A percentile compares a stretch with the other conserved stretches of the same genome.
phyloP scores from a whole-genome alignment of 2,329 filamentous ascomycete genomes.

The Grosmannia penicillata region DNA sequence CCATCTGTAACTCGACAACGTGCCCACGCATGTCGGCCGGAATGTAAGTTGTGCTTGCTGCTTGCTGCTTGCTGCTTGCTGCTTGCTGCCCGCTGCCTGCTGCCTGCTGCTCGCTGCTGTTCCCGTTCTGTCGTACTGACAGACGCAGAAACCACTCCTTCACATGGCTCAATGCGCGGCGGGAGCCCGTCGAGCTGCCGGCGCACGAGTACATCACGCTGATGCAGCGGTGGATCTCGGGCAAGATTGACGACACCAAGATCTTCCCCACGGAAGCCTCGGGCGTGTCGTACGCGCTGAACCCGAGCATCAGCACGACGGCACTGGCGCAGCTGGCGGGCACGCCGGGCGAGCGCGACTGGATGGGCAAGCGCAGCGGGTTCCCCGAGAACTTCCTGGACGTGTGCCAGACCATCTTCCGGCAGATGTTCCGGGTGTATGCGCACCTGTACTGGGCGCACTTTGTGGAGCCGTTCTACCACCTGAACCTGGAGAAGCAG shows the following conservation, averaged over 20 bases:
- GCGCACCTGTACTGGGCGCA: conserved; percentile 97
- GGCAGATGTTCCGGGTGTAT: conserved; percentile 98
- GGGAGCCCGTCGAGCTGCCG: conserved; percentile 80
- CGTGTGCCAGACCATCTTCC: conserved; percentile 87
- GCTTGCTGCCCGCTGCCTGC: too few species aligned
- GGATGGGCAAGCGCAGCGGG: conserved; percentile 83
- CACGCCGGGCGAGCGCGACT: too few species aligned
- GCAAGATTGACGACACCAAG: conserved; percentile 79
- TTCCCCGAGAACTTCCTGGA: conserved; percentile 83
- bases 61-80: too few species aligned
- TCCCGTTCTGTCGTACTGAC: background rate
- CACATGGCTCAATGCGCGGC: conserved; percentile 84
- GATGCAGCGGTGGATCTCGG: conserved; percentile 93
- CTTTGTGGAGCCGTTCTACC: conserved; percentile 72
- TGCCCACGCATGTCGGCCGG: conserved; percentile 94
- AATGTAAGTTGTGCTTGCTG: conserved; percentile 57
- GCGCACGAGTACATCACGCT: conserved; percentile 88
- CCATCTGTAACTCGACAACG: conserved; percentile 69
- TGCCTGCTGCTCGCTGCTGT: too few species aligned
- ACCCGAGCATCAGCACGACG: conserved; percentile 22
- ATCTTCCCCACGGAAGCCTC: conserved; percentile 83
- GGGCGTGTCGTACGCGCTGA: conserved; percentile 51
- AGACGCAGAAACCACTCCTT: conserved; percentile 70
- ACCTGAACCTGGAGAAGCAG: conserved; percentile 66
- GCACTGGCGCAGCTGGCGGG: background rate